These are phyloP conservation scores for Wickerhamomyces subpelliculosus DNA, from an alignment of 805 yeast genomes.

Conservation along the genomic window DNA sequence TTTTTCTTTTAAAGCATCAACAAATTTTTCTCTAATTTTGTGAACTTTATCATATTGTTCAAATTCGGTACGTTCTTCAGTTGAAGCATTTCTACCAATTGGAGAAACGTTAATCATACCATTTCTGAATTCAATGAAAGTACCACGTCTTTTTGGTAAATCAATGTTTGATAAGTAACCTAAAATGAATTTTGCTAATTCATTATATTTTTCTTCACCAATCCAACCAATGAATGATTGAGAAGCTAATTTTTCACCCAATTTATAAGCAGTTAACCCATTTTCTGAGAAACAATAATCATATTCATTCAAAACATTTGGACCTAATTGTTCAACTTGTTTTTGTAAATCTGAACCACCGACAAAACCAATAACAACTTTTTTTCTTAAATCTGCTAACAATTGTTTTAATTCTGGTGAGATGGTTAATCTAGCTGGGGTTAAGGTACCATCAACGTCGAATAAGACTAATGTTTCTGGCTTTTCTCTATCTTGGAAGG, in stretches of 20 bases:
- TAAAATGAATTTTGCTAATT: conserved; percentile 78
- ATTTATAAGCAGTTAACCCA: conserved; percentile 95
- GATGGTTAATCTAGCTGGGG: conserved; percentile 86
- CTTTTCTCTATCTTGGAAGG: conserved; percentile 67
- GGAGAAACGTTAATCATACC: conserved; percentile 99
- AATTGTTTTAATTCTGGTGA: conserved; percentile 73
- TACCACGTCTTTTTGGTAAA: conserved; percentile 96
- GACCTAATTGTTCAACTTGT: conserved; percentile 94
- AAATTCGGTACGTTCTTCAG: conserved; percentile 86
- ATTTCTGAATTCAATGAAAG: conserved; percentile 97
- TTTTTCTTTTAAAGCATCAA: conserved; percentile 71
- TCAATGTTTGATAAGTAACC: conserved; percentile 81
- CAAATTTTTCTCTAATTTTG: conserved; percentile 80
- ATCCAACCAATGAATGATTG: conserved; percentile 94
- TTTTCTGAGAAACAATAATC: conserved; percentile 97
- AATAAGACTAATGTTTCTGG: conserved; percentile 87
- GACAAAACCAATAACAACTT: conserved; percentile 93
- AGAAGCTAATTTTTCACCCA: conserved; percentile 81
- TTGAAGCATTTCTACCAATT: conserved; percentile 96
- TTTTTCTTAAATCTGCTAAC: conserved; percentile 72
- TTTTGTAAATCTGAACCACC: conserved; percentile 95
- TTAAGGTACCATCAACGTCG: conserved; percentile 97
- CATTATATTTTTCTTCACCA: conserved; percentile 91
- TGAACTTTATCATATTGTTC: conserved; percentile 78
- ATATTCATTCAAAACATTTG: conserved; percentile 66